A percentile compares a stretch with the other conserved stretches of the same genome.
Conservation (phyloP, 192 early-diverging fungal genomes). For the Coemansia sp. region DNA sequence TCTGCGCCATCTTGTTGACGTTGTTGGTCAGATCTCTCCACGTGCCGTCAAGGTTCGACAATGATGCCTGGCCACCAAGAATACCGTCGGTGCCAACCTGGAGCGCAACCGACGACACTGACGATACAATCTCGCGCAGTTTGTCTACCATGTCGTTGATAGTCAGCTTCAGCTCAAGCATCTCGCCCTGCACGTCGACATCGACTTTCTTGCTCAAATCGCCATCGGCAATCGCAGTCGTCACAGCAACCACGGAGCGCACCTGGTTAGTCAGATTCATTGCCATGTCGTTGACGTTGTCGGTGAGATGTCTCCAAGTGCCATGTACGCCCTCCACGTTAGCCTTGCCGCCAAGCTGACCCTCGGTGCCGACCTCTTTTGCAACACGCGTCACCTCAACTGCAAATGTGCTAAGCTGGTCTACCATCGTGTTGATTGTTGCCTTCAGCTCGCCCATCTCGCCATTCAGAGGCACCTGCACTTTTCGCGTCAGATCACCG, state of each 20-base stretch:
- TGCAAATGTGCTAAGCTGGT: conserved; percentile 59
- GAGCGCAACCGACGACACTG: conserved; percentile 49
- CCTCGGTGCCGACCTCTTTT: conserved; percentile 64
- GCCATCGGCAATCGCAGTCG: conserved; percentile 58
- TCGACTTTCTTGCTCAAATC: conserved; percentile 58
- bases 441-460: conserved; percentile 60
- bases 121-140: conserved; percentile 54
- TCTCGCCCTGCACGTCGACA: conserved; percentile 60
- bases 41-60: conserved; percentile 59
- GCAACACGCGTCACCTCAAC: conserved; percentile 63
- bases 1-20: conserved; percentile 66
- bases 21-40: conserved; percentile 65
- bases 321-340: conserved; percentile 59
- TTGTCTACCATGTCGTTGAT: conserved; percentile 62
- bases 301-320: conserved; percentile 64
- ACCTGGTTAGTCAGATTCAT: conserved; percentile 62
- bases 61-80: conserved; percentile 57
- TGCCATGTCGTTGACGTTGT: conserved; percentile 67
- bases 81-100: conserved; percentile 46
- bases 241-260: conserved; percentile 56
- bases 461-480: conserved; percentile 58
- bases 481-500: conserved; percentile 58
- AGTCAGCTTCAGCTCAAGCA: conserved; percentile 46
- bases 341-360: conserved; percentile 64
- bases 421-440: conserved; percentile 66